Base-by-base conservation (phyloP, 179 eudicot species). In the Vitellaria paradoxa region DNA sequence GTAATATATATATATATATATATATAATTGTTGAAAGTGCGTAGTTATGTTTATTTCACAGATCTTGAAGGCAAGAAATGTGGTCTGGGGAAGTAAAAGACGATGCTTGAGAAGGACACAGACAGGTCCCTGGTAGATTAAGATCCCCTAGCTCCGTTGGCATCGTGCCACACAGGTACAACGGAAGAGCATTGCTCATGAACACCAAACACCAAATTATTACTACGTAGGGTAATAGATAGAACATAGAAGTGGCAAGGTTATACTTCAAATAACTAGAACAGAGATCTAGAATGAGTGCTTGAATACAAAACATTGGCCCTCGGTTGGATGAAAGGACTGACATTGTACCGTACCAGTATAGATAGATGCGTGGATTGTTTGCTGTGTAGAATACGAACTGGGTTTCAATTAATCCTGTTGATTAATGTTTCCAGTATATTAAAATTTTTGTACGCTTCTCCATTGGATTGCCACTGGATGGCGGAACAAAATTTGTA, bases 91-190 rank as follows among this genome's bases (percentile, higher is more conserved):
- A 76, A 77, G 79, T 30, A 86, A 86, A 81, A 74, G 76, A 66
- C 64, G n/a, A 66, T 75, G 91, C 80, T 70, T 88, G 86, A 81
- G 89, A 26, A 86, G 91, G 72, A 86, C 91, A 7, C n/a, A 81
- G 68, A 88, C 91, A 0, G 86, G 88, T 17, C 91, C 91, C 42
- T 88, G 91, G 91, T 88, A 88, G 84, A 77, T 68, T 40, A 52
- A n/a, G n/a, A n/a, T n/a, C n/a, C n/a, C n/a, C n/a, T n/a, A n/a
- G n/a, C n/a, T n/a, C n/a, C n/a, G n/a, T n/a, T n/a, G n/a, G n/a
- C n/a, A n/a, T n/a, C n/a, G n/a, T n/a, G n/a, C n/a, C n/a, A n/a
- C n/a, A 30, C 37, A 30, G 37, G 37, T 30, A 30, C 1, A 30
- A 30, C 37, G 37, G 2, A 1, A 30, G 37, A 30, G 37, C 37